A percentile compares a stretch with the other conserved stretches of the same genome.
Conservation (phyloP, 2,329 filamentous ascomycete species). For the Sporothrix mexicana region DNA sequence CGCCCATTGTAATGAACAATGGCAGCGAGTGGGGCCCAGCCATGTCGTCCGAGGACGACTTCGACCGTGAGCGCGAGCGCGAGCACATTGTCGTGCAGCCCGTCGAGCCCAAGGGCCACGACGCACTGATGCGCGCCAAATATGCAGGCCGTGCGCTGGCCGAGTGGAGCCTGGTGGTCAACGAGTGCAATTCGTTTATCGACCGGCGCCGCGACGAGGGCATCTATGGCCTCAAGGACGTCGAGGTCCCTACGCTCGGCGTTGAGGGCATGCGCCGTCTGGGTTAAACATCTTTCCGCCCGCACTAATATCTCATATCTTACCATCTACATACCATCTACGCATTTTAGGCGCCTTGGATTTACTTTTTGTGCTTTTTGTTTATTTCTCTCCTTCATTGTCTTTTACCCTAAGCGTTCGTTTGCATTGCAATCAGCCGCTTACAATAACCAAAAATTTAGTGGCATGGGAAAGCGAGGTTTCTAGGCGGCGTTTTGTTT, state of each 20-base stretch:
- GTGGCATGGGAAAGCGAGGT: constrained; percentile 34
- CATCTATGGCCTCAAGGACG: constrained; percentile 66
- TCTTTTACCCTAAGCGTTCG: constrained; percentile 15
- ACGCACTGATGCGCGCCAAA: constrained; percentile 55
- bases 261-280: constrained; percentile 62
- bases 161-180: constrained; percentile 77
- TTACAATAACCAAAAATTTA: constrained; percentile 23
- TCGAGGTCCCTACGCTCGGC: constrained; percentile 71
- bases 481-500: constrained; percentile 25
- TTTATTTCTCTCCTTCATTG: background rate
- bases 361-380: background rate
- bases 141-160: constrained; percentile 76
- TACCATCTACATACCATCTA: background rate
- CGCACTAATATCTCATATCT: background rate
- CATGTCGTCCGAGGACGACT: constrained; percentile 26
- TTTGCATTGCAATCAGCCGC: background rate
- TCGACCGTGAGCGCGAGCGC: constrained; percentile 38
- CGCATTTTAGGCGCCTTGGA: background rate
- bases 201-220: constrained; percentile 77
- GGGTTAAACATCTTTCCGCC: constrained; percentile 7
- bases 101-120: constrained; percentile 51
- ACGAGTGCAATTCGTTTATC: constrained; percentile 81
- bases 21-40: constrained; percentile 19
- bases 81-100: constrained; percentile 48
- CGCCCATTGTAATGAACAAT: background rate